A percentile compares a stretch with the other conserved stretches of the same genome.
Conservation (phyloP, 129 eudicot genomes). For the Arctium lappa region DNA sequence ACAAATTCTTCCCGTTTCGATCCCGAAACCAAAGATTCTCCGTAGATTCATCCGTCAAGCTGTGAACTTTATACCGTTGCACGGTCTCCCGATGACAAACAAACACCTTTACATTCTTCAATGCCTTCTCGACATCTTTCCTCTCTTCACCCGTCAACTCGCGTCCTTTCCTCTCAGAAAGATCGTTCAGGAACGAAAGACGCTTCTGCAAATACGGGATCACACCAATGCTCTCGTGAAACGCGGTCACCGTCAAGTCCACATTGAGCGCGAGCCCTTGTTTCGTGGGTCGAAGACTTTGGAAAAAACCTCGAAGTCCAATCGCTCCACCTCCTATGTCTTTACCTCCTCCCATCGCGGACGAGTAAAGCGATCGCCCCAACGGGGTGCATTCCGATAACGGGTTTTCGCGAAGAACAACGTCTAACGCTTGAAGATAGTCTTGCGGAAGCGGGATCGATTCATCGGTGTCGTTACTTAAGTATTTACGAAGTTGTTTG, state of each 20-base stretch:
- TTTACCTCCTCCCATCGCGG: conserved; percentile 61
- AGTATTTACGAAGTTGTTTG: conserved; percentile 43
- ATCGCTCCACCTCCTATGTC: conserved; percentile 91
- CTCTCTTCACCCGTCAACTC: conserved; percentile 57
- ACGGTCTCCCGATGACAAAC: conserved; percentile 83
- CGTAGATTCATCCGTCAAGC: conserved; percentile 75
- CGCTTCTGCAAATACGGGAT: conserved; percentile 71
- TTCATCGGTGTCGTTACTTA: conserved; percentile 45
- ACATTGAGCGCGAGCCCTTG: conserved; percentile 91
- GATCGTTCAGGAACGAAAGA: conserved; percentile 49
- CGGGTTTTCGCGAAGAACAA: conserved; percentile 73
- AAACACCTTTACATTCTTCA: conserved; percentile 68
- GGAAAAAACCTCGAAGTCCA: conserved; percentile 83
- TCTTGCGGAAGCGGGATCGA: conserved; percentile 76
- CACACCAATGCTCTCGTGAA: conserved; percentile 82
- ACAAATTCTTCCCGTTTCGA: conserved; percentile 58
- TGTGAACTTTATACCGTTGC: conserved; percentile 68
- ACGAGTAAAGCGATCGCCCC: conserved; percentile 76
- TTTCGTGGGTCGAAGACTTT: conserved; percentile 85
- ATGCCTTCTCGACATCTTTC: conserved; percentile 70
- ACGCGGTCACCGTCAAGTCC: conserved; percentile 87
- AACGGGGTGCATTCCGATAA: conserved; percentile 49
- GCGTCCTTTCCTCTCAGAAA: conserved; percentile 39
- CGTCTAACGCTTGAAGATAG: conserved; percentile 89
- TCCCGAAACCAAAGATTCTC: conserved; percentile 75